These are phyloP conservation scores for Sanguinoderma infundibulare DNA, from an alignment of 1,284 basidiomycete species.

Conservation along the genomic window DNA sequence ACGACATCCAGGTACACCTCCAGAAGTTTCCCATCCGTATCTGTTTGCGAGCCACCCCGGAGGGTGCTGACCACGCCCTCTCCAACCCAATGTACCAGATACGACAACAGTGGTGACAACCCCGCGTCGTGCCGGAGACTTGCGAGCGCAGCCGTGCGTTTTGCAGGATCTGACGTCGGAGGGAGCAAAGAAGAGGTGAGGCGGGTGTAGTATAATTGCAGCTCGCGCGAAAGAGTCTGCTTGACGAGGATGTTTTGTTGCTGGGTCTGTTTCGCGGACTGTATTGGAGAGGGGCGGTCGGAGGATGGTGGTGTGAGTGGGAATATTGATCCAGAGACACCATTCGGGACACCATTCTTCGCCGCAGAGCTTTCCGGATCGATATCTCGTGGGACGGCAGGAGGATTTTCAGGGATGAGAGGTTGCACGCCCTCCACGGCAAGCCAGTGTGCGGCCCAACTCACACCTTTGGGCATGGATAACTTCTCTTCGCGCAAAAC, in stretches of 20 bases:
- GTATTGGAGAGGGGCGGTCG: slow-evolving; percentile 36
- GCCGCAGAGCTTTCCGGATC: slow-evolving; percentile 36
- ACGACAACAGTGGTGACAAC: slow-evolving; percentile 92
- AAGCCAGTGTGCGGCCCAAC: slow-evolving; percentile 94
- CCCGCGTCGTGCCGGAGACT: slow-evolving; percentile 92
- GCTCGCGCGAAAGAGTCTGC: slow-evolving; percentile 91
- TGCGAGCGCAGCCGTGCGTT: slow-evolving; percentile 87
- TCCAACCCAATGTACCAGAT: slow-evolving; percentile 93
- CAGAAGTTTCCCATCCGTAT: slow-evolving; percentile 68
- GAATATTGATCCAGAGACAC: slow-evolving; percentile 34
- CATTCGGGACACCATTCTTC: slow-evolving; percentile 17
- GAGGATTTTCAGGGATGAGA: slow-evolving; percentile 95
- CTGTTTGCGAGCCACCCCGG: slow-evolving; percentile 60
- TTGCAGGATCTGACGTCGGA: slow-evolving; percentile 57
- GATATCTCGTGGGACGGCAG: slow-evolving; percentile 68
- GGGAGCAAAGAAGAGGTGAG: slow-evolving; percentile 87
- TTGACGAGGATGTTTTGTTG: slow-evolving; percentile 80
- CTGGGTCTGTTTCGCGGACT: slow-evolving; percentile 46
- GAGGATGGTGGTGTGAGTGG: slow-evolving; percentile 37
- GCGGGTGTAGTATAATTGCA: slow-evolving; percentile 95
- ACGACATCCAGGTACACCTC: slow-evolving; percentile 85
- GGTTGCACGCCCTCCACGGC: slow-evolving; percentile 99
- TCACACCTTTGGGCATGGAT: slow-evolving; percentile 74
- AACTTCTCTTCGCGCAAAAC: slow-evolving; percentile 86
- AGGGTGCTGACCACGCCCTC: slow-evolving; percentile 82